phyloP scores from a whole-genome alignment of 306 rosid genomes.

The Ammopiptanthus mongolicus region DNA sequence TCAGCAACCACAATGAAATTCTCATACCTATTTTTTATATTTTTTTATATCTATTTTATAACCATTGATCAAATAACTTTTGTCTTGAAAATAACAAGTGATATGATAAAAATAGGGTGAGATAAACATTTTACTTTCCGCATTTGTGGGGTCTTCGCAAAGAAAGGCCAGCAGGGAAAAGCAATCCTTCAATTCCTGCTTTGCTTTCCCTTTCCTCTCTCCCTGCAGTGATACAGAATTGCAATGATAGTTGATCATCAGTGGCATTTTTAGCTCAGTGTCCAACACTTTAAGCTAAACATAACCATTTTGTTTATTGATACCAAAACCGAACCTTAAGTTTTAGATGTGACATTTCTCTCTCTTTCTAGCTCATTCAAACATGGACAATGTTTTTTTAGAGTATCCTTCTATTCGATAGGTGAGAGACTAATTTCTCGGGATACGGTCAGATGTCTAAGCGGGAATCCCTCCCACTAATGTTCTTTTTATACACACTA shows the following conservation, averaged over 20 bases:
- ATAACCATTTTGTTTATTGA: slow-evolving; percentile 1
- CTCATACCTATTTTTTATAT: no score
- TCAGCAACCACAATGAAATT: no score
- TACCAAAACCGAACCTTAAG: slow-evolving; percentile 27
- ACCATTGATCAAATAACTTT: no score
- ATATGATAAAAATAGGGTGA: no score
- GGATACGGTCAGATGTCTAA: no score
- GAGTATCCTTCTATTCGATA: no score
- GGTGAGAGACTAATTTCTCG: no score
- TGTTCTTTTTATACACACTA: no score
- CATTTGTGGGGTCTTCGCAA: slow-evolving; percentile 30
- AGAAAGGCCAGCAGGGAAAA: no score
- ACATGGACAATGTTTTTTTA: slow-evolving; percentile 46
- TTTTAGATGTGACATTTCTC: slow-evolving; percentile 29
- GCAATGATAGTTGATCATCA: slow-evolving; percentile 35
- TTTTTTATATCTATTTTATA: no score
- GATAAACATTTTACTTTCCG: neutral
- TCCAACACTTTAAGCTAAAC: slow-evolving; percentile 40
- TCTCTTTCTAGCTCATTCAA: slow-evolving; percentile 26
- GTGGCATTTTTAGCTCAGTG: slow-evolving; percentile 36
- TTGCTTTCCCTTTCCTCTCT: neutral
- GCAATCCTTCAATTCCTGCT: neutral
- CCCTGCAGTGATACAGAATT: slow-evolving; percentile 18
- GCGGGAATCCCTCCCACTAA: no score
- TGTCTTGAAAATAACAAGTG: no score